Percentiles rank a stretch among this genome's conserved stretches.
phyloP scores from a whole-genome alignment of 495 filamentous ascomycete genomes.

The Amphirosellinia nigrospora region DNA sequence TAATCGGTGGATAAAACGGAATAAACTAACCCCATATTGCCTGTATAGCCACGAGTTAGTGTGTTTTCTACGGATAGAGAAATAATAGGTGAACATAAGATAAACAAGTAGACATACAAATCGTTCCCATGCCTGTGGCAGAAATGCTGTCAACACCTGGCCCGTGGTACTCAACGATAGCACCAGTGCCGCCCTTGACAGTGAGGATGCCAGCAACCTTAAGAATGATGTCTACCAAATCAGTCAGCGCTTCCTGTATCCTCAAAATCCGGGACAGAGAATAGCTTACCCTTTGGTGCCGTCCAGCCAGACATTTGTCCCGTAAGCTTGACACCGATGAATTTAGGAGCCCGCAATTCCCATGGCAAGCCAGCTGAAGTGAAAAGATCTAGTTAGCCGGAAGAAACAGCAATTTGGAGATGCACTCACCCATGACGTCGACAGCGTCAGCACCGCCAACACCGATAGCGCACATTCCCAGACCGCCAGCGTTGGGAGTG shows the following conservation, averaged over 20 bases:
- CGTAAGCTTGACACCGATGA: constrained; percentile 94
- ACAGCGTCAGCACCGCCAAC: constrained; percentile 99
- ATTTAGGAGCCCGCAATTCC: constrained; percentile 97
- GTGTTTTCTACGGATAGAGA: background rate
- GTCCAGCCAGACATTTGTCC: constrained; percentile 93
- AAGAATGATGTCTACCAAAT: constrained; percentile 81
- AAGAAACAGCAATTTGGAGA: background rate
- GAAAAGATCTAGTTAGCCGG: background rate
- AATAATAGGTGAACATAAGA: background rate
- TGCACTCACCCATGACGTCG: constrained; percentile 79
- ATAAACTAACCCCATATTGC: constrained; percentile 67
- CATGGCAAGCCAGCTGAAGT: constrained; percentile 70
- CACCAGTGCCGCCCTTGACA: constrained; percentile 97
- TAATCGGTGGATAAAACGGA: background rate
- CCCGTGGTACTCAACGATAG: constrained; percentile 94
- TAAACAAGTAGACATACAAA: constrained; percentile 45
- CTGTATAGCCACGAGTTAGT: constrained; percentile 3
- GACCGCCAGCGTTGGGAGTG: constrained; percentile 97
- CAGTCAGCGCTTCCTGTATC: constrained; percentile 27
- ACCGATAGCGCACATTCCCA: constrained; percentile 95
- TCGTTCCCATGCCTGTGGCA: constrained; percentile 70
- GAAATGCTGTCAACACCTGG: constrained; percentile 75
- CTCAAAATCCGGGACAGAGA: background rate
- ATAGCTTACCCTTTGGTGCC: constrained; percentile 74
- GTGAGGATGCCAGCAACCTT: constrained; percentile 98